Conservation (phyloP, 305 asterid genomes). For the Rubia peregrina region DNA sequence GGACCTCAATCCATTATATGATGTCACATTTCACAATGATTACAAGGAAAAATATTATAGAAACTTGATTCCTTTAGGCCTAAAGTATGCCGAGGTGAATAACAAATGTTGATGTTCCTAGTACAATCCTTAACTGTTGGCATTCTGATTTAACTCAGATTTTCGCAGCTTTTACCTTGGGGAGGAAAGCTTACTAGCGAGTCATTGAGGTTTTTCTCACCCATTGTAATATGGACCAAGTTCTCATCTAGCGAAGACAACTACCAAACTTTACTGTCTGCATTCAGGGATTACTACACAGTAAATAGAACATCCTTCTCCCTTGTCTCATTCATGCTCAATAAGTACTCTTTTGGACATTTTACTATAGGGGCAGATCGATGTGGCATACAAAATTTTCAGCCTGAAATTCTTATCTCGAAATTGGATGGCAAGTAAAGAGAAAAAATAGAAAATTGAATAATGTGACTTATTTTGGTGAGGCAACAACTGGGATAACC, state of each 20-base stretch:
- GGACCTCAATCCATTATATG: constrained; percentile 86
- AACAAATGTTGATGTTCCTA: constrained; percentile 1
- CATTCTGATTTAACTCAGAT: constrained; percentile 42
- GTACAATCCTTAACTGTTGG: constrained; percentile 26
- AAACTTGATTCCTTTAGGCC: constrained; percentile 59
- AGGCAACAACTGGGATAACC: background rate
- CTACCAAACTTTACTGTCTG: constrained; percentile 50
- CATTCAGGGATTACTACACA: constrained; percentile 85
- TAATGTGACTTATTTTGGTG: background rate
- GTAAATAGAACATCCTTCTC: constrained; percentile 23
- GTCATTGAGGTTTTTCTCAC: constrained; percentile 82
- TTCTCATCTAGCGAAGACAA: constrained; percentile 52
- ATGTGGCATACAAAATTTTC: background rate
- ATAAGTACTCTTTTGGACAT: background rate
- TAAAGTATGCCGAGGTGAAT: constrained; percentile 59
- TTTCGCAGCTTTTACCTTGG: constrained; percentile 99
- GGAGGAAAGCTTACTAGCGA: constrained; percentile 90
- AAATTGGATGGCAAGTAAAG: background rate
- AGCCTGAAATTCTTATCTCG: background rate
- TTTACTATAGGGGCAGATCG: background rate
- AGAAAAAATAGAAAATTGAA: background rate
- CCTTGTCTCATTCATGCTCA: background rate
- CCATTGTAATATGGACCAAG: constrained; percentile 80
- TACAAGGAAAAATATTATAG: constrained; percentile 79
- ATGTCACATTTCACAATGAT: constrained; percentile 42